A percentile compares a stretch with the other conserved stretches of the same genome.
Conservation (phyloP, 768 basidiomycete species). For the Suillus subluteus region DNA sequence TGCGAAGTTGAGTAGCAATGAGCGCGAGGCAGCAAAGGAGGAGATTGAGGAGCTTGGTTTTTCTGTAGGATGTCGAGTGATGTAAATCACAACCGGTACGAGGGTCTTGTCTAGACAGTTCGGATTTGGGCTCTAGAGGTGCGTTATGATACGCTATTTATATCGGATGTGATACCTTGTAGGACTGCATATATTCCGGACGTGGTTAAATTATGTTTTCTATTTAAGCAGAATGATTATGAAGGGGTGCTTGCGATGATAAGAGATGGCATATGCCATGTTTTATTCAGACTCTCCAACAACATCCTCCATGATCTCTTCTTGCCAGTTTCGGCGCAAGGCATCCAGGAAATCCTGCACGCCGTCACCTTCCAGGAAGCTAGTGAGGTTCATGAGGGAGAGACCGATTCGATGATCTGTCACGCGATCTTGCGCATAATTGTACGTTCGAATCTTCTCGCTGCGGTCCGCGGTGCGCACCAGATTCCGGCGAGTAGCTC, state of each 20-base stretch:
- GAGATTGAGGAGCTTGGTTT: slow-evolving; percentile 68
- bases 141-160: not conserved
- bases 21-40: slow-evolving; percentile 73
- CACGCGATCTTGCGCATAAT: slow-evolving; percentile 90
- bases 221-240: slow-evolving; percentile 13
- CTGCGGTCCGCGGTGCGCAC: slow-evolving; percentile 85
- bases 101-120: not conserved
- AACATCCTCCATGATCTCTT: slow-evolving; percentile 57
- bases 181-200: not conserved
- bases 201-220: not conserved
- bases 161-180: not conserved
- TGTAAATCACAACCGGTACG: slow-evolving; percentile 30
- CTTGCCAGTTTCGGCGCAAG: slow-evolving; percentile 58
- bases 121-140: too few relatives aligned
- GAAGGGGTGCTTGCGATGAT: not conserved
- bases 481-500: slow-evolving; percentile 70
- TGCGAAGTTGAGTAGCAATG: slow-evolving; percentile 74
- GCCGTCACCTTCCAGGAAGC: slow-evolving; percentile 69
- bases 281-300: slow-evolving; percentile 29
- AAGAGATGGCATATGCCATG: not conserved
- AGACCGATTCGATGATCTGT: slow-evolving; percentile 91
- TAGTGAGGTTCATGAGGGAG: slow-evolving; percentile 66
- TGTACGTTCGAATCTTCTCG: slow-evolving; percentile 96
- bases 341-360: slow-evolving; percentile 61
- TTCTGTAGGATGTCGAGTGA: slow-evolving; percentile 42